Evolutionary conservation across 129 eudicot species (phyloP).

Genomic region (Flaveria ramosissima): DNA sequence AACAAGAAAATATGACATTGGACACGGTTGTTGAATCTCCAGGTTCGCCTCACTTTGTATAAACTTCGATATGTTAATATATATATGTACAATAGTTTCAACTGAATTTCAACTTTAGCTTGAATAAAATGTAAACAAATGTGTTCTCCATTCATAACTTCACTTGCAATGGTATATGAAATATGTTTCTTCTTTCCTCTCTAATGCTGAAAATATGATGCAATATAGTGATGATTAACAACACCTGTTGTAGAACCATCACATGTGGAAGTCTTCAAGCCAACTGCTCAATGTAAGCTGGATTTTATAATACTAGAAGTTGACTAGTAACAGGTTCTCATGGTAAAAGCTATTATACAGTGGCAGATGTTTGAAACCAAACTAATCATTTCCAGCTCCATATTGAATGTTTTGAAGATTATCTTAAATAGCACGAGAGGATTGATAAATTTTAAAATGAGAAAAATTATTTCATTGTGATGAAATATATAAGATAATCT

Average conservation of each 20-base stretch:
- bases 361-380: too few relatives aligned
- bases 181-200: not conserved
- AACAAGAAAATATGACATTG: not conserved
- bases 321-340: too few relatives aligned
- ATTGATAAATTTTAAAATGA: too few relatives aligned
- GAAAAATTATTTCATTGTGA: too few relatives aligned
- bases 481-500: too few relatives aligned
- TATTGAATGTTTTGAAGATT: too few relatives aligned
- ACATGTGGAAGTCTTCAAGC: not conserved
- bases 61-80: slow-evolving; percentile 14
- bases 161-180: not conserved
- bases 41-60: slow-evolving; percentile 23
- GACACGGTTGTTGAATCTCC: not conserved
- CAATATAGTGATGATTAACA: not conserved
- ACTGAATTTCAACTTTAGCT: slow-evolving; percentile 6
- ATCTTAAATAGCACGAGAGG: too few relatives aligned
- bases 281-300: too few relatives aligned
- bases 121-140: slow-evolving; percentile 7
- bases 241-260: not conserved
- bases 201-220: not conserved
- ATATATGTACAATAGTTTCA: slow-evolving; percentile 6
- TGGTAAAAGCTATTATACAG: too few relatives aligned
- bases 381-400: too few relatives aligned
- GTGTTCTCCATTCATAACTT: not conserved
- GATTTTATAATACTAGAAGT: too few relatives aligned